Evolutionary conservation across 176 grass and related monocot genomes (phyloP), one percentile per base, ranked within the genome.

Genomic region (Poa pratensis): DNA sequence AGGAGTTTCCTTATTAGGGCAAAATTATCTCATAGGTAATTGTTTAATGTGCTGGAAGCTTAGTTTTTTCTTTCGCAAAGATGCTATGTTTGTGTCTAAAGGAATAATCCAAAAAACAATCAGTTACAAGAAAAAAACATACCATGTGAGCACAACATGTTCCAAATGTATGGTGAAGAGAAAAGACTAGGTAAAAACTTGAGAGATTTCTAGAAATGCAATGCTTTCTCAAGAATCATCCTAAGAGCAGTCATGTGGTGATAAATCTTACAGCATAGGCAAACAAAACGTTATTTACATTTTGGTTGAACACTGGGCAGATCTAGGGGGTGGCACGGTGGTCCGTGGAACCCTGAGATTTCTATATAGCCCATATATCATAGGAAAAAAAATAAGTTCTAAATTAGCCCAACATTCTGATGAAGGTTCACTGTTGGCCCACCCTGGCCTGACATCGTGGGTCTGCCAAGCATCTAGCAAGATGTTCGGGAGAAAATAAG

Each of bases 21-120:
- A 83, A 39, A 90, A 74, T 26, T 30, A 55, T 45, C 42, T 52
- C 39, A 71, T 34, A 73, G 49, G 62, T 61, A 85, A 70, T 76
- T 51, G 20, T 49, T 69, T 70, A 69, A 40, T 68, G 39, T 16
- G 32, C 53, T 59, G 35, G 14, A 89, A 50, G 43, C 37, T 72
- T 89, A 61, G 65, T 19, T 22, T 46, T 46, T 46, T 46, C 45
- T 46, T 12, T 46, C 11, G 45, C 45, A 12, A 12, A 46, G 11
- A 46, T 77, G 51, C 18, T 52, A 34, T 76, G 59, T 75, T 78
- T 42, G 15, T 75, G 30, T 59, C 51, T 69, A 69, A 77, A 68
- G 73, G 78, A 40, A 75, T 50, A 54, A 40, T 43, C 26, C 23
- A 73, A 55, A 55, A 63, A 62, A 23, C 5, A 11, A 79, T 66